These are phyloP conservation scores for Alternaria panax DNA, from an alignment of 2,329 filamentous ascomycete species.

Conservation along the genomic window DNA sequence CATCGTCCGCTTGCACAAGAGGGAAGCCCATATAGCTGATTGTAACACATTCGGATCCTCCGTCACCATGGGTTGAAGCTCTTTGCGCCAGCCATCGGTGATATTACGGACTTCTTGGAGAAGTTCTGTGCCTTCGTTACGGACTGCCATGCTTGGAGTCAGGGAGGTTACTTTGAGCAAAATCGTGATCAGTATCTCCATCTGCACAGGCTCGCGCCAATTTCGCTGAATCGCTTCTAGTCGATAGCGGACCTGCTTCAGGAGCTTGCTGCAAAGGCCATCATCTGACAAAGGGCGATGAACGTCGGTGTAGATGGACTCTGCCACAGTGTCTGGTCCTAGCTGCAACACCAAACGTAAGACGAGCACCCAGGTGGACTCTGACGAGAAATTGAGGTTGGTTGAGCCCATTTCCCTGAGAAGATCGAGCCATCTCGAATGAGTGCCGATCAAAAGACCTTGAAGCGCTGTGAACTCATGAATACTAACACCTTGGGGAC, in stretches of 20 bases:
- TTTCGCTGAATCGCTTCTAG: slow-evolving; percentile 60
- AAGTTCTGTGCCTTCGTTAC: slow-evolving; percentile 30
- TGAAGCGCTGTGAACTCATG: slow-evolving; percentile 65
- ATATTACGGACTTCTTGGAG: slow-evolving; percentile 55
- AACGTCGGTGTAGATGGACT: slow-evolving; percentile 46
- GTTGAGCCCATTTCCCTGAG: slow-evolving; percentile 60
- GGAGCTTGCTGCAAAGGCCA: slow-evolving; percentile 58
- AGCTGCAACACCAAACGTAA: slow-evolving; percentile 62
- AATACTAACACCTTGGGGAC: slow-evolving; percentile 56
- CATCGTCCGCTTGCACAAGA: slow-evolving; percentile 64
- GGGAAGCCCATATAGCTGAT: slow-evolving; percentile 62
- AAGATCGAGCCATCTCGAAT: slow-evolving; percentile 59
- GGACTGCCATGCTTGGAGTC: slow-evolving; percentile 21
- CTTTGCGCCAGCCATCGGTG: slow-evolving; percentile 60
- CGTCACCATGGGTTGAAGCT: slow-evolving; percentile 53
- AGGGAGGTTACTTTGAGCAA: slow-evolving; percentile 52
- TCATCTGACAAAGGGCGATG: slow-evolving; percentile 62
- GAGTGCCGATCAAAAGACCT: slow-evolving; percentile 55
- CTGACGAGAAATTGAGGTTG: slow-evolving; percentile 66
- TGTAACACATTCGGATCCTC: slow-evolving; percentile 50
- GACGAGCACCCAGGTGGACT: slow-evolving; percentile 60
- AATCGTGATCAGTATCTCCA: slow-evolving; percentile 65
- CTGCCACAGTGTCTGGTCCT: slow-evolving; percentile 56
- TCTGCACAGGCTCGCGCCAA: slow-evolving; percentile 66
- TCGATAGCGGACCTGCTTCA: slow-evolving; percentile 57